Evolutionary conservation across 2,329 filamentous ascomycete species (phyloP).

Genomic region (Allantophomopsis cytisporea): DNA sequence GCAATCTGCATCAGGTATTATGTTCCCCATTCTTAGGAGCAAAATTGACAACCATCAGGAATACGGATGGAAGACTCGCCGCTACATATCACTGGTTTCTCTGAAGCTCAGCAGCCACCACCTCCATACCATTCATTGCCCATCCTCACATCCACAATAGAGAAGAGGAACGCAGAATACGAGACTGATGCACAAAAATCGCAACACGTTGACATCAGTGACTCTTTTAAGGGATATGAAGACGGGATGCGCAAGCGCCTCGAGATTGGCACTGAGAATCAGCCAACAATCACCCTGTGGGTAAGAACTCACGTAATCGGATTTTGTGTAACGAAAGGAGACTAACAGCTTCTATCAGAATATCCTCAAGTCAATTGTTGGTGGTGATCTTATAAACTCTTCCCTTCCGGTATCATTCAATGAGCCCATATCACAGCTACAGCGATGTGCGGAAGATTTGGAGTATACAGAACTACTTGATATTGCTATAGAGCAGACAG

Average conservation of each 20-base stretch:
- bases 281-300: slow-evolving; percentile 92
- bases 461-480: slow-evolving; percentile 92
- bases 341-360: slow-evolving; percentile 37
- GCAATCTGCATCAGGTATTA: too few relatives aligned
- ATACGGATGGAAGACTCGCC: too few relatives aligned
- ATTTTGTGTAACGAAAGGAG: not conserved
- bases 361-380: slow-evolving; percentile 98
- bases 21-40: too few relatives aligned
- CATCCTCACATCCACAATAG: too few relatives aligned
- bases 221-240: slow-evolving; percentile 82
- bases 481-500: slow-evolving; percentile 67
- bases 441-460: slow-evolving; percentile 94
- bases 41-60: too few relatives aligned
- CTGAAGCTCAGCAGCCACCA: too few relatives aligned
- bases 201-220: slow-evolving; percentile 43
- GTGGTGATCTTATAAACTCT: slow-evolving; percentile 99
- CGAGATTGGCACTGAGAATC: slow-evolving; percentile 81
- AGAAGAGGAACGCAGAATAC: too few relatives aligned
- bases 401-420: slow-evolving; percentile 97
- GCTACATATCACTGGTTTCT: too few relatives aligned
- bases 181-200: too few relatives aligned
- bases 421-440: slow-evolving; percentile 88
- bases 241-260: slow-evolving; percentile 68
- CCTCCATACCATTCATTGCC: too few relatives aligned
- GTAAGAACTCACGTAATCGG: slow-evolving; percentile 37